phyloP scores from a whole-genome alignment of 1,284 basidiomycete species.

The Gomphus bonarii region DNA sequence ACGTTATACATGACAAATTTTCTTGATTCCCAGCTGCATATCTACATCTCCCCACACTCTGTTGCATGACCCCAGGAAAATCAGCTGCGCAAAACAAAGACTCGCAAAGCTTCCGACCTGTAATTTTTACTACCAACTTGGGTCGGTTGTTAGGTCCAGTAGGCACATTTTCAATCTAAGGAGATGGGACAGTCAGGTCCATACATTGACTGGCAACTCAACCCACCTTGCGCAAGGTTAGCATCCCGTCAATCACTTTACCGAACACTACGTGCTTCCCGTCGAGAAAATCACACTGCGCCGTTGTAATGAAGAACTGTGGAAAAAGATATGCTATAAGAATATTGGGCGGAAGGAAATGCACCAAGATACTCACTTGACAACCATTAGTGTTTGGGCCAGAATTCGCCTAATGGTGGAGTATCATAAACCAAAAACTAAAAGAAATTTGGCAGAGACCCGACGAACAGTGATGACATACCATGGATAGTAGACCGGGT shows the following conservation, averaged over 20 bases:
- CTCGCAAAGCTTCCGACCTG: constrained; percentile 38
- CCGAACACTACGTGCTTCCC: constrained; percentile 94
- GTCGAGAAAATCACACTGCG: constrained; percentile 88
- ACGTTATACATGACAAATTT: too few relatives aligned
- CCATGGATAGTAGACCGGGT: constrained; percentile 83
- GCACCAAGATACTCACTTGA: constrained; percentile 40
- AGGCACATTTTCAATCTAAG: constrained; percentile 79
- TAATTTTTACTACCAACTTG: constrained; percentile 76
- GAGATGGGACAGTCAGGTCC: background rate
- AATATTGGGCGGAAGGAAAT: background rate
- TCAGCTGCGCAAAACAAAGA: background rate
- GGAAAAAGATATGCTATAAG: background rate
- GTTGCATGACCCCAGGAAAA: constrained; percentile 6
- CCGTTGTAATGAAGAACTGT: constrained; percentile 95
- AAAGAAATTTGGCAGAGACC: too few relatives aligned
- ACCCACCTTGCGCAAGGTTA: constrained; percentile 70
- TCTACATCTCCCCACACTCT: constrained; percentile 38
- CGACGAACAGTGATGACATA: constrained; percentile 19
- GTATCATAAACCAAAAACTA: background rate
- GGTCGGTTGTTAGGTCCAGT: constrained; percentile 83
- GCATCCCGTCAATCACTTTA: constrained; percentile 79
- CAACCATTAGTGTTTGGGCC: constrained; percentile 90
- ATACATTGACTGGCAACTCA: background rate
- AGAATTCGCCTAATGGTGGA: constrained; percentile 67
- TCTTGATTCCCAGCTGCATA: too few relatives aligned